Percentiles rank a stretch among this genome's conserved stretches.
Conservation (phyloP, 352 stramenopile species). For the Pythium aquatile region DNA sequence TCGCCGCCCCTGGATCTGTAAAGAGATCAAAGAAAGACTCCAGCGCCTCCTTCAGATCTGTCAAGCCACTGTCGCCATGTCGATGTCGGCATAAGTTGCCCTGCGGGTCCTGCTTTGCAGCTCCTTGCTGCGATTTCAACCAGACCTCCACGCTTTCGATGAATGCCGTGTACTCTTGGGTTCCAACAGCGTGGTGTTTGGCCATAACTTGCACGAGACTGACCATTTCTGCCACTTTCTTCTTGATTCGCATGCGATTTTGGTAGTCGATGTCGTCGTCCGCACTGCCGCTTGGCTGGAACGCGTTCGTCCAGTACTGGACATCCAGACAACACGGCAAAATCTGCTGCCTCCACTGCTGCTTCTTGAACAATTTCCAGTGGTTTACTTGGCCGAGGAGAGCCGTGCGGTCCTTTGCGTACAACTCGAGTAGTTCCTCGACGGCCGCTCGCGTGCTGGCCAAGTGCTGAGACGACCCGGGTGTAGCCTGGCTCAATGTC, state of each 20-base stretch:
- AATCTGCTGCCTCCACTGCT: conserved; percentile 37
- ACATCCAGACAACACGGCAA: conserved; percentile 39
- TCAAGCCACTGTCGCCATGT: background rate
- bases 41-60: background rate
- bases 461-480: conserved; percentile 16
- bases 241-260: background rate
- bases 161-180: conserved; percentile 33
- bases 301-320: background rate
- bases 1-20: too few relatives aligned
- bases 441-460: conserved; percentile 17
- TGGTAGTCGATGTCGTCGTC: background rate
- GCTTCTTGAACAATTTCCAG: conserved; percentile 35
- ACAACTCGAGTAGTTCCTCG: conserved; percentile 28
- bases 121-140: conserved; percentile 13
- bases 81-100: background rate
- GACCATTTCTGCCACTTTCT: conserved; percentile 15
- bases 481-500: conserved; percentile 1
- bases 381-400: conserved; percentile 32
- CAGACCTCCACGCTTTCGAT: conserved; percentile 25
- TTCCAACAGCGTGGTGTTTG: conserved; percentile 22
- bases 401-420: conserved; percentile 12
- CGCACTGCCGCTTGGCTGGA: background rate
- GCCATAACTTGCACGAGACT: conserved; percentile 32
- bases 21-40: background rate
- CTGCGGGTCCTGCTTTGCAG: background rate